Base-by-base conservation (phyloP, 2,329 filamentous ascomycete species). In the Ophiosphaerella herpotricha region DNA sequence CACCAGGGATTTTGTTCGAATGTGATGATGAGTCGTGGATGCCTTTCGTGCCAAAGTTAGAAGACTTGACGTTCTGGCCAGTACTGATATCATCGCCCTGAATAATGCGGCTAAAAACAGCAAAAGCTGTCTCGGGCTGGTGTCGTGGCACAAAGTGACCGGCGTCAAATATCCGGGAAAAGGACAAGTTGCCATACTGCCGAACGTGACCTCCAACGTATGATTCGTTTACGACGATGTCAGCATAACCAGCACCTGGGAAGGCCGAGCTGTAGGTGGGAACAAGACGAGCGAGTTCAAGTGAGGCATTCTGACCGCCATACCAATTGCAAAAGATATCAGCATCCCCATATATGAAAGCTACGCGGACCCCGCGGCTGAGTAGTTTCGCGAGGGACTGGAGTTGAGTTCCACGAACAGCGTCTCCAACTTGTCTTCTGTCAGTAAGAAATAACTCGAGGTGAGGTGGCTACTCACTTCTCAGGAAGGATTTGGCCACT, bases 271-370 rank as follows among this genome's bases (percentile, higher is more conserved):
- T 71, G 57, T 87, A 86, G 18, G 46, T 43, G 2, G 64, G 54
- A 13, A 62, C 42, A 2, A 57, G 51, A 21, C 77, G 70, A 18
- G 78, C 75, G 1, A 90, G 71, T n/a, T 79, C 78, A 4, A 71
- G 77, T 9, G 86, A 88, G 33, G 89, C 79, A 4, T 86, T 86
- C 71, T 93, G 81, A n/a, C 88, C 90, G 24, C 90, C 90, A 55
- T 86, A 75, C 83, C 87, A 83, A 59, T 83, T 83, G 69, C 79
- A 80, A 56, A 78, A 77, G 69, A 77, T 81, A 66, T 77, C 82
- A 31, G 80, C 79, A 57, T 86, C 84, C 11, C 84, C 84, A 67
- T 93, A 90, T 47, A 91, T 81, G 51, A 94, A 74, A 5, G 87
- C 86, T 13, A 94, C 82, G 9, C 66, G 75, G 26, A 80, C 67